These are phyloP conservation scores for Pouteria campechiana DNA, from an alignment of 179 eudicot species.

Conservation along the genomic window DNA sequence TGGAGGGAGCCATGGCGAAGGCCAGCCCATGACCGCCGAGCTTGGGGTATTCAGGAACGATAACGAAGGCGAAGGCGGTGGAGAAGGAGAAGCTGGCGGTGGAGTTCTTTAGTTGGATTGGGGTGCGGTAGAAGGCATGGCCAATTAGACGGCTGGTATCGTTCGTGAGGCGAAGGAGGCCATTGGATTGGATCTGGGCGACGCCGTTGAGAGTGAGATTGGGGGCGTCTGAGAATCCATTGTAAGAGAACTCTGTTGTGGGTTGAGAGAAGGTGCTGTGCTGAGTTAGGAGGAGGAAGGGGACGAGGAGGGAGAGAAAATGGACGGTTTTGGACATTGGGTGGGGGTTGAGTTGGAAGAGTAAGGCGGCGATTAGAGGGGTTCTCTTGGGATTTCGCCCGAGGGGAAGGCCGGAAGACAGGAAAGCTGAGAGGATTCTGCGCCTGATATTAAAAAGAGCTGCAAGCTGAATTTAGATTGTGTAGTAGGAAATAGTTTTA, in stretches of 20 bases:
- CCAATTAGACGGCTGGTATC: conserved; percentile 29
- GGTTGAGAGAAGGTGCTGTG: background rate
- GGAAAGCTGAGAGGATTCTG: too few relatives aligned
- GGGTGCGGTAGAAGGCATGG: conserved; percentile 37
- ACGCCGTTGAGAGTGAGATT: conserved; percentile 28
- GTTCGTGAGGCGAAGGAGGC: conserved; percentile 39
- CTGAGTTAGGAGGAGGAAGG: conserved; percentile 7
- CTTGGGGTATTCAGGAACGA: conserved; percentile 27
- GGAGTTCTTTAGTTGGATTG: conserved; percentile 33
- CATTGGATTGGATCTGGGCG: conserved; percentile 28
- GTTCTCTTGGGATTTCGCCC: too few relatives aligned
- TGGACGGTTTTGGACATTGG: conserved; percentile 4
- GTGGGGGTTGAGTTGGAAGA: background rate
- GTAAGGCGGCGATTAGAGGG: background rate
- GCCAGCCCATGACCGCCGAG: conserved; percentile 51
- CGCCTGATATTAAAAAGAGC: too few relatives aligned
- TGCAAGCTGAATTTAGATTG: too few relatives aligned
- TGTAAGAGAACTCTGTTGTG: conserved; percentile 23
- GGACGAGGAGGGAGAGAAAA: conserved; percentile 2
- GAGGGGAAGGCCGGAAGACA: too few relatives aligned
- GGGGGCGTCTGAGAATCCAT: conserved; percentile 22
- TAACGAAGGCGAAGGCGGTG: conserved; percentile 29
- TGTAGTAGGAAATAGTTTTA: too few relatives aligned
- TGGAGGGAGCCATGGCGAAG: conserved; percentile 23
- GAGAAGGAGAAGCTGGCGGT: conserved; percentile 25